Evolutionary conservation across 2,329 filamentous ascomycete genomes (phyloP), one percentile per base, ranked within the genome.

Genomic region (Pseudogymnoascus sp.): DNA sequence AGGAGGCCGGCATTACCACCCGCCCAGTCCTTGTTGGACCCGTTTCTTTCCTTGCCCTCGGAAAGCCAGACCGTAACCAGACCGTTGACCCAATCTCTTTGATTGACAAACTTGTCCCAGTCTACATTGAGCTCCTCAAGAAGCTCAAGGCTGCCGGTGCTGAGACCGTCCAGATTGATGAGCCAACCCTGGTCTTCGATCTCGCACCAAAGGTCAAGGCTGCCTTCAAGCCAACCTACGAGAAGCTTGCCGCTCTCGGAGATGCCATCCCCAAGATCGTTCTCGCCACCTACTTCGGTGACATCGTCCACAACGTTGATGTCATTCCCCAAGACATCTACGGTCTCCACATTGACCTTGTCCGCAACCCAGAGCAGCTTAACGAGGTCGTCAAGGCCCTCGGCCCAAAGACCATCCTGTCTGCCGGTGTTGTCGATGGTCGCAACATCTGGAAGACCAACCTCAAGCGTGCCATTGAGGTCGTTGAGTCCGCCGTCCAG

Each of bases 371-470:
- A 62, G 93, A 97, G 84, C 94, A 99, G 83, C 89, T 99, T 67
- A 87, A 94, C 66, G 85, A 88, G 69, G 91, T 99, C 72, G 78
- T 91, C 70, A 83, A 81, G 73, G 88, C 92, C 73, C 86, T 99
- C 68, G 92, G 91, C 76, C 79, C 91, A 76, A 91, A 92, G 77
- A 95, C 96, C 76, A 79, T 92, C 70, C 88, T 99, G 69, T 99
- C 94, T 69, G 89, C 87, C 68, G 94, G 94, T 91, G 90, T 99
- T 71, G 94, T 99, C 69, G 92, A 99, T 73, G 94, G 94, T 73
- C 92, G 94, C 74, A 99, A 99, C 86, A 97, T 99, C 84, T 99
- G 94, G 94, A 99, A 99, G 90, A 97, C 92, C 80, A 96, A 97
- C 88, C 89, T 97, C 82, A 90, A 96, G 86, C 86, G 86, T 72